These are phyloP conservation scores for Leccinum obscurum DNA, from an alignment of 768 basidiomycete species.

Conservation along the genomic window DNA sequence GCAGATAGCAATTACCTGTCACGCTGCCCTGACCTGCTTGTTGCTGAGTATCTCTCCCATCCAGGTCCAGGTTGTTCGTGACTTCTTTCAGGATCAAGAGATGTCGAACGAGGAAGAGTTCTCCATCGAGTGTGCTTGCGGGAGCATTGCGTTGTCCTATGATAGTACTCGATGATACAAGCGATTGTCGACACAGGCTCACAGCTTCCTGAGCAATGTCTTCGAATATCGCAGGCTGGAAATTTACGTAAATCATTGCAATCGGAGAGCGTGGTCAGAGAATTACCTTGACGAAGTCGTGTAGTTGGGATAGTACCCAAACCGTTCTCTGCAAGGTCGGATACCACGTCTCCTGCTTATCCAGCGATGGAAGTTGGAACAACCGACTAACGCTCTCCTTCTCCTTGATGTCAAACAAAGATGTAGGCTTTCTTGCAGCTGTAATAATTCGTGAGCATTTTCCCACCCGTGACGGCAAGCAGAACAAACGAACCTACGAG, in stretches of 20 bases:
- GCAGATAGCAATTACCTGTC: slow-evolving; percentile 44
- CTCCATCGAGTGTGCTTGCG: slow-evolving; percentile 59
- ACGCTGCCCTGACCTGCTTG: slow-evolving; percentile 51
- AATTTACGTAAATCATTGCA: slow-evolving; percentile 2
- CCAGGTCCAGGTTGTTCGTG: slow-evolving; percentile 69
- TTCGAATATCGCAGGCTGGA: slow-evolving; percentile 90
- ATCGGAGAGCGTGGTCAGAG: neutral
- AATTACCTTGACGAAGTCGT: slow-evolving; percentile 87
- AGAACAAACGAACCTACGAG: slow-evolving; percentile 55
- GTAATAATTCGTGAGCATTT: slow-evolving; percentile 9
- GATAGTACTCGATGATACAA: slow-evolving; percentile 68
- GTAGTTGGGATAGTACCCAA: slow-evolving; percentile 88
- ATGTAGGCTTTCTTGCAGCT: slow-evolving; percentile 48
- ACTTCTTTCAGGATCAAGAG: slow-evolving; percentile 91
- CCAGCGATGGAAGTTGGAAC: slow-evolving; percentile 68
- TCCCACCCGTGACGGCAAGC: neutral
- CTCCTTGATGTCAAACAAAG: slow-evolving; percentile 53
- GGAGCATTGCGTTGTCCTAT: slow-evolving; percentile 53
- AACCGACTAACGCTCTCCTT: slow-evolving; percentile 69
- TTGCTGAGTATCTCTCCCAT: slow-evolving; percentile 45
- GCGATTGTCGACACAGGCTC: slow-evolving; percentile 75
- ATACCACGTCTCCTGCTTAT: slow-evolving; percentile 87
- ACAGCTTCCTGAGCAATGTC: slow-evolving; percentile 96
- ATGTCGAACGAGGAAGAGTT: slow-evolving; percentile 89
- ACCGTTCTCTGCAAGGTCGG: slow-evolving; percentile 86